phyloP scores from a whole-genome alignment of 768 basidiomycete species.

The Porpolomopsis calyptriformis region DNA sequence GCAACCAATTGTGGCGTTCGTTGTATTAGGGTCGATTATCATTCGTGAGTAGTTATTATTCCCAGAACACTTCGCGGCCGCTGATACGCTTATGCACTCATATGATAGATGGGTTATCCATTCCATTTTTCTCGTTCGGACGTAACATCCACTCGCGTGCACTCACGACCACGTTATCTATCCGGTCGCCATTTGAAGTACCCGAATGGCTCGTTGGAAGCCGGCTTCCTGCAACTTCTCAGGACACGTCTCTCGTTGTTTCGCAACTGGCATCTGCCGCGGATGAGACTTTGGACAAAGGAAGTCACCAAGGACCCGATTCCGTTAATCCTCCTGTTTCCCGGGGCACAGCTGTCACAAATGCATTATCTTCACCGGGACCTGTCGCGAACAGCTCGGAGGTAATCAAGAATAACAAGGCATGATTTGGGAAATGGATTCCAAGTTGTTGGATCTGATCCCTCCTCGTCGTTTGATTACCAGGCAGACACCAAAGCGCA shows the following conservation, averaged over 20 bases:
- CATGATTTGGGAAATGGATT: neutral
- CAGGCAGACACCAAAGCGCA: neutral
- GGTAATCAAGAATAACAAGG: too few species aligned
- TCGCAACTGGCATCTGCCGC: slow-evolving; percentile 3
- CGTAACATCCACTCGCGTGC: slow-evolving; percentile 36
- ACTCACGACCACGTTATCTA: slow-evolving; percentile 32
- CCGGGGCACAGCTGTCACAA: too few species aligned
- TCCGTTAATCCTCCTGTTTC: too few species aligned
- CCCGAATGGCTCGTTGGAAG: slow-evolving; percentile 39
- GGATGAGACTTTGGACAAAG: neutral
- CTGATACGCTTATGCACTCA: neutral
- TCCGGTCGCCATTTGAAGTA: slow-evolving; percentile 16
- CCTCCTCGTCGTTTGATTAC: neutral
- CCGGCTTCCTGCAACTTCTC: slow-evolving; percentile 15
- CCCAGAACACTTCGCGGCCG: too few species aligned
- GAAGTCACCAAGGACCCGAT: too few species aligned
- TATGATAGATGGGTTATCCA: slow-evolving; percentile 51
- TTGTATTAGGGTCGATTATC: slow-evolving; percentile 80
- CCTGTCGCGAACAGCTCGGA: too few species aligned
- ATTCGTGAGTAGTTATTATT: slow-evolving; percentile 41
- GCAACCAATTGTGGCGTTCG: slow-evolving; percentile 78
- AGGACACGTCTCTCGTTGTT: slow-evolving; percentile 2
- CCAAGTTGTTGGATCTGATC: neutral
- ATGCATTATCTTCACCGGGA: too few species aligned
- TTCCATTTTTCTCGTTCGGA: slow-evolving; percentile 53